phyloP scores from a whole-genome alignment of 2,329 filamentous ascomycete genomes.

The Calonectria pseudoturangicola region DNA sequence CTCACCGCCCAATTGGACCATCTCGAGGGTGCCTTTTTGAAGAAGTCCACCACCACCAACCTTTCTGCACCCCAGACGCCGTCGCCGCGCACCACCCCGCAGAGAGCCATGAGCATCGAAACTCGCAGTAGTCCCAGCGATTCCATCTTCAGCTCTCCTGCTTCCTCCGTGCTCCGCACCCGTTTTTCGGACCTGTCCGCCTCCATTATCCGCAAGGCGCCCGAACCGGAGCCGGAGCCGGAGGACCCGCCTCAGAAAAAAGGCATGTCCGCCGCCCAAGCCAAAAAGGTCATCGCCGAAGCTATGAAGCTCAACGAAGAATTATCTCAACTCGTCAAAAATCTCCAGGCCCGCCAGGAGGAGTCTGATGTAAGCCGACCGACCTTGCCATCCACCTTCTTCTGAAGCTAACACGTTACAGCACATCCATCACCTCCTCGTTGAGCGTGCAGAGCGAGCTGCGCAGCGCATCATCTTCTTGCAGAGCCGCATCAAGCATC shows the following conservation, averaged over 20 bases:
- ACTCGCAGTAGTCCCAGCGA: constrained; percentile 55
- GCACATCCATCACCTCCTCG: constrained; percentile 78
- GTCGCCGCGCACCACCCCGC: constrained; percentile 44
- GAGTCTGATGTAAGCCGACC: constrained; percentile 72
- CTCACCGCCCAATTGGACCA: constrained; percentile 64
- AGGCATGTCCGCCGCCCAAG: constrained; percentile 60
- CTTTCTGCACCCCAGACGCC: constrained; percentile 48
- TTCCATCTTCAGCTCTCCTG: constrained; percentile 60
- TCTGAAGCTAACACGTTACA: constrained; percentile 58
- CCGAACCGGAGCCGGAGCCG: constrained; percentile 53
- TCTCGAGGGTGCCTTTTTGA: constrained; percentile 51
- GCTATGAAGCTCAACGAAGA: constrained; percentile 67
- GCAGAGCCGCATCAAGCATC: constrained; percentile 73
- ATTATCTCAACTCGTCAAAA: constrained; percentile 69
- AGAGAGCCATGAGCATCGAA: constrained; percentile 51
- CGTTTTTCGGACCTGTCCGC: constrained; percentile 64
- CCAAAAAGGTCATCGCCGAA: constrained; percentile 62
- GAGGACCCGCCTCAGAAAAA: constrained; percentile 54
- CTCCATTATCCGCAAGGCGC: constrained; percentile 56
- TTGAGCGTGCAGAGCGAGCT: constrained; percentile 74
- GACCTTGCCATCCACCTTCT: neutral
- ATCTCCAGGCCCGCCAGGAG: constrained; percentile 73
- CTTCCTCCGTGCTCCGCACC: constrained; percentile 61
- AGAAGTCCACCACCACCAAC: constrained; percentile 49
- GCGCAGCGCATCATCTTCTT: constrained; percentile 76